Percentiles rank a stretch among this genome's conserved stretches.
These are phyloP conservation scores for Colletotrichum spaethianum DNA, from an alignment of 2,329 filamentous ascomycete species.

Conservation along the genomic window DNA sequence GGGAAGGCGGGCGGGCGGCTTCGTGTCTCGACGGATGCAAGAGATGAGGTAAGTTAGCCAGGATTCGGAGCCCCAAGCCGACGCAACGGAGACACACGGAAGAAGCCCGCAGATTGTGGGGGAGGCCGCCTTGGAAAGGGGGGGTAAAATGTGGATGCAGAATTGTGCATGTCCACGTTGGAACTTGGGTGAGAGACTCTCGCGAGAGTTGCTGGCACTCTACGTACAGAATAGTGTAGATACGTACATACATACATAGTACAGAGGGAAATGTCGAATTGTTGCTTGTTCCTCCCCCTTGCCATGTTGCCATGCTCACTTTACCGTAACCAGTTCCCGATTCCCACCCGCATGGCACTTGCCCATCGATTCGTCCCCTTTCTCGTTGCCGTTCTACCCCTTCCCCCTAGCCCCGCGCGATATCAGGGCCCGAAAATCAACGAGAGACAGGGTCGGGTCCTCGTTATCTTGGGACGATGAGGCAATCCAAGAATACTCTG, in stretches of 20 bases:
- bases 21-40: neutral
- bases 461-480: constrained; percentile 39
- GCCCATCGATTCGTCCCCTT: neutral
- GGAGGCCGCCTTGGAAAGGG: neutral
- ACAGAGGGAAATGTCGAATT: constrained; percentile 3
- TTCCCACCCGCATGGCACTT: constrained; percentile 11
- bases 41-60: constrained; percentile 30
- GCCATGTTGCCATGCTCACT: neutral
- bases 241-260: neutral
- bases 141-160: neutral
- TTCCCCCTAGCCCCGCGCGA: constrained; percentile 10
- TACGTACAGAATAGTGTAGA: no score
- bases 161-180: neutral
- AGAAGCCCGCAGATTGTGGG: constrained; percentile 32
- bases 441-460: constrained; percentile 20
- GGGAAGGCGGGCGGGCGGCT: neutral
- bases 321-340: constrained; percentile 3
- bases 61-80: constrained; percentile 35
- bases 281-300: neutral
- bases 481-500: constrained; percentile 30
- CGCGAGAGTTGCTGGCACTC: neutral
- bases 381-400: neutral
- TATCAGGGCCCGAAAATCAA: constrained; percentile 23
- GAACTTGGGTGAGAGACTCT: neutral
- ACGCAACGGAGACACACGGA: constrained; percentile 37